These are phyloP conservation scores for Chloranthus sessilifolius DNA, from an alignment of 164 flowering plant genomes.

Conservation along the genomic window DNA sequence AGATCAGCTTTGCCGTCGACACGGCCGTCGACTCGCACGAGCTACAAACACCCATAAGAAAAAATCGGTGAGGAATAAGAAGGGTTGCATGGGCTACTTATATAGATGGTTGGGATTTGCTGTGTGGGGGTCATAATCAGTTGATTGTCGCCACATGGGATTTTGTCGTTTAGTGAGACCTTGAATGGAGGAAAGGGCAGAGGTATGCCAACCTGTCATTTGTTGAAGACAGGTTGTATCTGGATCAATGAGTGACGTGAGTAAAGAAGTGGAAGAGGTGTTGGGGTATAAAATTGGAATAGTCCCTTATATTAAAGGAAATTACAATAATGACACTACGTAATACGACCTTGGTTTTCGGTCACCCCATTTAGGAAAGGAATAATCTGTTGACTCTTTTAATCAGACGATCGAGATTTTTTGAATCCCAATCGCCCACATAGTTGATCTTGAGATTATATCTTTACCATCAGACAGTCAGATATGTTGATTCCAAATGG, in stretches of 20 bases:
- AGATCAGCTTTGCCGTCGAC: slow-evolving; percentile 64
- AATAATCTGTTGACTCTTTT: too few relatives aligned
- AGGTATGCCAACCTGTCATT: slow-evolving; percentile 19
- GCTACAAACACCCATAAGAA: slow-evolving; percentile 43
- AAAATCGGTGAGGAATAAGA: background rate
- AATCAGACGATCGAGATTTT: too few relatives aligned
- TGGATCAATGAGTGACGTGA: too few relatives aligned
- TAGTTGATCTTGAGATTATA: too few relatives aligned
- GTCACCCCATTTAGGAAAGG: too few relatives aligned
- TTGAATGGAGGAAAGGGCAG: background rate
- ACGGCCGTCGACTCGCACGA: slow-evolving; percentile 48
- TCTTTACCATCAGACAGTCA: too few relatives aligned
- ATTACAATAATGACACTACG: too few relatives aligned
- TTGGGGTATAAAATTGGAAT: background rate
- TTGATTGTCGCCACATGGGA: slow-evolving; percentile 5
- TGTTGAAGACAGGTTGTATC: slow-evolving; percentile 21
- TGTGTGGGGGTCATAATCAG: background rate
- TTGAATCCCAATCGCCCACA: too few relatives aligned
- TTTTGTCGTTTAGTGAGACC: slow-evolving; percentile 11
- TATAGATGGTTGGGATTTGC: background rate
- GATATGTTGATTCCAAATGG: too few relatives aligned
- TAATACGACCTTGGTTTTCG: too few relatives aligned
- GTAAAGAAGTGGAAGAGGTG: too few relatives aligned
- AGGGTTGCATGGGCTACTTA: background rate
- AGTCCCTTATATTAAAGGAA: background rate